Base-by-base conservation (phyloP, 139 green algal genomes). In the Chlorella ohadii region DNA sequence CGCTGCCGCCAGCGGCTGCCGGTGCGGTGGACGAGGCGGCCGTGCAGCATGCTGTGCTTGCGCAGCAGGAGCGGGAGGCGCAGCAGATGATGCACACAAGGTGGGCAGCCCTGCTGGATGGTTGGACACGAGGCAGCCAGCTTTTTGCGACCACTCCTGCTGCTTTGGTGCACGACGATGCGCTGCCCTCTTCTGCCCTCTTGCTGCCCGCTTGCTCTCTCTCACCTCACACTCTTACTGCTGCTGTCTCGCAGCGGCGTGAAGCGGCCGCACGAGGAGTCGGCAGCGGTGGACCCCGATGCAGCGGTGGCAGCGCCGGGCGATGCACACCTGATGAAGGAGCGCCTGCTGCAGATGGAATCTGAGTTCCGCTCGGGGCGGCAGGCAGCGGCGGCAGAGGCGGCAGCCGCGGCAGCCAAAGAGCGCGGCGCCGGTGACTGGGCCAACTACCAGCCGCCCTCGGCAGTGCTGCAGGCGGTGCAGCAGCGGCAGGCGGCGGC, bases 401-500 rank as follows among this genome's bases (percentile, higher is more conserved):
- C 76, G 3, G 57, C 64, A 0, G 44, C 78, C 3, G 77, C 59
- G 4, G 17, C 73, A 25, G 41, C 41, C 34, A 38, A 78, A 51
- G 71, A 91, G 79, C 74, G 85, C 16, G 89, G 87, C n/a, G 64
- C 79, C 0, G 89, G 89, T 25, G 89, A 92, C 67, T 92, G 89
- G 89, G 72, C 85, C 28, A 83, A 89, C 67, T 92, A 92, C 80
- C 87, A 92, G 83, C 79, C 89, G 44, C 89, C 87, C 16, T 84
- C 70, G 15, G 83, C 79, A 2, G 85, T 92, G 39, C 75, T 92
- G 65, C 41, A 81, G 44, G 83, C 79, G 44, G 76, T 91, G 31
- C 74, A 65, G 64, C 36, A 78, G 71, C 78, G 22, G 71, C 83
- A 27, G 34, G 38, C 57, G 64, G 73, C 31, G 39, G 73, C 61